Base-by-base conservation (phyloP, 2,329 filamentous ascomycete genomes). In the Penicillium sp. region DNA sequence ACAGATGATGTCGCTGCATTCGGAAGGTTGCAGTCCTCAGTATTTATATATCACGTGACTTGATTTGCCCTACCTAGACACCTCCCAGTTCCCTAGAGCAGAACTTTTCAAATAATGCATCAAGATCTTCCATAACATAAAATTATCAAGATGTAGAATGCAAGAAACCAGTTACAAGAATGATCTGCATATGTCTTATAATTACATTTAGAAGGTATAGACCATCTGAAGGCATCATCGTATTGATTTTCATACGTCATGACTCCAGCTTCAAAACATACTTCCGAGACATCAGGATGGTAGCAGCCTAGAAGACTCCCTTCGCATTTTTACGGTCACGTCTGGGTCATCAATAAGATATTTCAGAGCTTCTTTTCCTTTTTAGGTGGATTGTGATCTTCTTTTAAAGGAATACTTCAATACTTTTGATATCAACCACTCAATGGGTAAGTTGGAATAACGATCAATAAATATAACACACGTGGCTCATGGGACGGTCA, bases 1-100 rank as follows among this genome's bases (percentile, higher is more conserved):
- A 48, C 26, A 26, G 16, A 31, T 12, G 22, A 31, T 41, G 35
- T 56, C 49, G 58, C 60, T 50, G 62, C 25, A 55, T 64, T 64
- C 58, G 56, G 62, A 63, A 63, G 56, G 63, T 65, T 65, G 50
- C 63, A 65, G 45, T 50, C 55, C 28, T 31, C 11, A 12, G 26
- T 28, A 28, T 46, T 37, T 26, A 41, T 22, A 1, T 4, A 19
- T 63, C 63, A 65, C 61, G 59, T 65, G 63, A 53, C 3, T 1
- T 2, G 9, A 2, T 10, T 19, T 51, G 48, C 48, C 48, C 48
- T 51, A 50, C 11, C 14, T 33, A 19, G 16, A 6, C 11, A 12
- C 16, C 11, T 37, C 33, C 17, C 11, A 14, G 12, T 25, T 16
- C 7, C 19, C 22, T n/a, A 25, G 33, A 16, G 22, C 6, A 17